A percentile compares a stretch with the other conserved stretches of the same genome.
Evolutionary conservation across 345 rosid species (phyloP).

Genomic region (Arabidopsis suecica): DNA sequence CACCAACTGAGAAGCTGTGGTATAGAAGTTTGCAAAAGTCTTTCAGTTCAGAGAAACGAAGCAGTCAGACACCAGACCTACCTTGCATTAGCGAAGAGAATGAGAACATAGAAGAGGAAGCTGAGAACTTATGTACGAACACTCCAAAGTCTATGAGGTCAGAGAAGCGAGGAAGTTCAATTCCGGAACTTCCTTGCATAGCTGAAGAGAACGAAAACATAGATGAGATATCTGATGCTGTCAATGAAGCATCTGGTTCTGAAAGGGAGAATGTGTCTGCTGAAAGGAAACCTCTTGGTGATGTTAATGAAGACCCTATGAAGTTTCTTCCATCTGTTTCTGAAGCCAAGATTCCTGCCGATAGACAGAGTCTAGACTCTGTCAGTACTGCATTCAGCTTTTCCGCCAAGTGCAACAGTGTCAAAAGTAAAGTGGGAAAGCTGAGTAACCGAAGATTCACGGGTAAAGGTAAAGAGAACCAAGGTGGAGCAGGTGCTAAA

Average conservation of each 20-base stretch:
- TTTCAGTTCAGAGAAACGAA: conserved; percentile 70
- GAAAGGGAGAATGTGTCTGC: conserved; percentile 45
- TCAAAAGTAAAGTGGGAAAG: conserved; percentile 51
- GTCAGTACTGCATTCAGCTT: conserved; percentile 58
- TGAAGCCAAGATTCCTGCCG: conserved; percentile 51
- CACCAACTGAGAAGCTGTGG: conserved; percentile 83
- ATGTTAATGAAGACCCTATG: conserved; percentile 51
- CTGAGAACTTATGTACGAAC: conserved; percentile 58
- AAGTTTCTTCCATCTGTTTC: conserved; percentile 53
- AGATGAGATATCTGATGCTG: conserved; percentile 53
- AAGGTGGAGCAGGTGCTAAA: conserved; percentile 47
- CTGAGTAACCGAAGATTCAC: conserved; percentile 55
- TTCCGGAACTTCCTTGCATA: conserved; percentile 80
- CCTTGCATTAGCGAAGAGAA: conserved; percentile 86
- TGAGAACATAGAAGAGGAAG: conserved; percentile 61
- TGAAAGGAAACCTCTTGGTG: conserved; percentile 66
- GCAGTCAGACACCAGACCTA: conserved; percentile 77
- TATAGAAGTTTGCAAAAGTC: conserved; percentile 63
- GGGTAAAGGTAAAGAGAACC: conserved; percentile 56
- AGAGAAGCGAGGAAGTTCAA: conserved; percentile 65
- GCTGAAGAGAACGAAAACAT: conserved; percentile 72
- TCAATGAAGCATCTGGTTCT: conserved; percentile 46
- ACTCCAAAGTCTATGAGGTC: conserved; percentile 61
- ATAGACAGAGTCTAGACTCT: conserved; percentile 75
- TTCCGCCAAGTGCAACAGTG: conserved; percentile 52